Evolutionary conservation across 1,284 basidiomycete species (phyloP).

Genomic region (Apiotrichum siamense): DNA sequence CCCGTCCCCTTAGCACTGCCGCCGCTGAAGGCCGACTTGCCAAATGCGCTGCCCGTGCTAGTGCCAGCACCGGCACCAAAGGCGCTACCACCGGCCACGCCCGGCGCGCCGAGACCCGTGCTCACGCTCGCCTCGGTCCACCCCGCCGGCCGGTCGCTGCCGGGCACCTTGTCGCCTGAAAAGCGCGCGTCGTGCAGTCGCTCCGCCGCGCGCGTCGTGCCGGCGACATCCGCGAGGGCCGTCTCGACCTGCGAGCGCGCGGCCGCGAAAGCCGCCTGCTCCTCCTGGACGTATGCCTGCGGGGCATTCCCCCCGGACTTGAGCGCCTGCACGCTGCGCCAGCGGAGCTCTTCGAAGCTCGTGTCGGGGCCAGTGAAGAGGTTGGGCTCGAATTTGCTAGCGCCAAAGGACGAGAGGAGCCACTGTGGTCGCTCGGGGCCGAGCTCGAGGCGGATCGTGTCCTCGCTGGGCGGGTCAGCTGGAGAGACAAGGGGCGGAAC

Average conservation of each 20-base stretch:
- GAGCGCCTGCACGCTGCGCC: constrained; percentile 58
- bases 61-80: not conserved
- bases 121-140: constrained; percentile 31
- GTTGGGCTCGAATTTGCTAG: constrained; percentile 65
- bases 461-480: constrained; percentile 26
- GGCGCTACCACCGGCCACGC: not conserved
- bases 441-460: constrained; percentile 34
- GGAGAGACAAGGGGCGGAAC: not conserved
- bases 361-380: constrained; percentile 65
- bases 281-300: constrained; percentile 31
- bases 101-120: not conserved
- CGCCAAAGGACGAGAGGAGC: constrained; percentile 72
- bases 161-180: constrained; percentile 12
- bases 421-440: constrained; percentile 56
- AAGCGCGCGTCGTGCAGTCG: constrained; percentile 39
- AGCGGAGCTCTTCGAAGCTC: constrained; percentile 72
- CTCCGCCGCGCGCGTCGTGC: constrained; percentile 26
- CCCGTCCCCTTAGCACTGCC: not conserved
- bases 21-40: not conserved
- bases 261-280: constrained; percentile 20
- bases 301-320: constrained; percentile 1
- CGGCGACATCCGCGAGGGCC: constrained; percentile 24
- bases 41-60: not conserved
- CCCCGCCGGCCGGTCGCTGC: constrained; percentile 21
- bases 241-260: constrained; percentile 25